phyloP scores from a whole-genome alignment of 1,284 basidiomycete genomes.

The Sanghuangporus sanghuang region DNA sequence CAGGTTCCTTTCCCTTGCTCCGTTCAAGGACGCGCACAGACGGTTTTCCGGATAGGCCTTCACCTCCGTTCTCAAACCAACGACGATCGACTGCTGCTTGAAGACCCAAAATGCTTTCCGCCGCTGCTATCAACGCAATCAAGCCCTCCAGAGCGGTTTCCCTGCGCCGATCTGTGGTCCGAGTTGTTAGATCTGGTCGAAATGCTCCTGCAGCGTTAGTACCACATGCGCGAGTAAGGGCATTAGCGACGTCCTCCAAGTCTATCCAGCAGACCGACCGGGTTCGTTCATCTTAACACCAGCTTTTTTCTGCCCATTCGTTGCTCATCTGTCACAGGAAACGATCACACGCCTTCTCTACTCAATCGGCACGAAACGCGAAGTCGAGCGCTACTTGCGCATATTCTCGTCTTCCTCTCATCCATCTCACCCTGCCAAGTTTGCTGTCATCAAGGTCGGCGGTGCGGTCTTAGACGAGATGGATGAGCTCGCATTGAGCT shows the following conservation, averaged over 20 bases:
- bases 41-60: too few relatives aligned
- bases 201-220: not conserved
- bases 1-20: too few relatives aligned
- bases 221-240: not conserved
- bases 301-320: not conserved
- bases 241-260: not conserved
- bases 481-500: constrained; percentile 86
- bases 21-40: too few relatives aligned
- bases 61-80: too few relatives aligned
- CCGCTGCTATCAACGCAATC: too few relatives aligned
- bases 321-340: constrained; percentile 49
- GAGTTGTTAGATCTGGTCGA: not conserved
- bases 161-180: not conserved
- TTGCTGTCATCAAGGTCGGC: constrained; percentile 92
- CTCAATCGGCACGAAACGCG: constrained; percentile 91
- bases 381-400: constrained; percentile 93
- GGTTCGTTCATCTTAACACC: constrained; percentile 1
- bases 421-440: constrained; percentile 79
- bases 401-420: constrained; percentile 91
- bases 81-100: too few relatives aligned
- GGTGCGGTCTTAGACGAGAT: constrained; percentile 89
- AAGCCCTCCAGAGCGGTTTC: too few relatives aligned
- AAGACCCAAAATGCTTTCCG: too few relatives aligned
- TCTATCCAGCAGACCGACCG: constrained; percentile 17
- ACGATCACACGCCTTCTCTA: constrained; percentile 92